Base-by-base conservation (phyloP, 1,139 yeast genomes). In the Suzukiozyma palmioleophila region DNA sequence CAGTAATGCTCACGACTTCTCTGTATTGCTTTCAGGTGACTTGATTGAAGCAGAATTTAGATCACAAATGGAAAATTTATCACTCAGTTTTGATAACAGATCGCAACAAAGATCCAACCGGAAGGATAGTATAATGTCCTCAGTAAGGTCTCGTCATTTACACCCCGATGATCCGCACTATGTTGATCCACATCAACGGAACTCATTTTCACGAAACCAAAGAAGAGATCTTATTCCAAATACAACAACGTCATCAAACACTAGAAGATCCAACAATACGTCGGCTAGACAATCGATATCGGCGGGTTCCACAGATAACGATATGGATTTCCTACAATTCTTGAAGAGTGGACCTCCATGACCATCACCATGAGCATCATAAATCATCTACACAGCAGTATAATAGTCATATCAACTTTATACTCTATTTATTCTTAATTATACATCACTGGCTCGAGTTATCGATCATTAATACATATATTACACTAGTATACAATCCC, bases 291-390 rank as follows among this genome's bases (percentile, higher is more conserved):
- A 18, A 24, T 36, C 30, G 24, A 36, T 22, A 11, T 35, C 33
- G 14, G 42, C 28, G 11, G 32, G 30, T 14, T 34, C 39, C 13
- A 54, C 53, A 1, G 66, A 61, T 24, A 62, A 55, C 14, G 77
- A 69, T 38, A 62, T 74, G 62, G 80, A 75, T 49, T 64, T 76
- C 43, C 37, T 74, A 46, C 79, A 73, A 43, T 73, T 75, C 44
- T 61, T 76, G 39, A 65, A 63, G 25, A 59, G 57, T 30, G 78
- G 77, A 2, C 77, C 78, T 13, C 47, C 46, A 26, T 14, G 18
- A 26, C 24, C 13, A 8, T 3, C 3, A 18, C 22, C 22, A n/a
- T n/a, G n/a, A n/a, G n/a, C n/a, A 18, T 18, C 22, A 18, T 18
- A 18, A 18, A 18, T 18, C 7, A 18, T 18, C 22, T 18, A 7